Conservation (phyloP, 495 filamentous ascomycete genomes). For the Podospora conica region DNA sequence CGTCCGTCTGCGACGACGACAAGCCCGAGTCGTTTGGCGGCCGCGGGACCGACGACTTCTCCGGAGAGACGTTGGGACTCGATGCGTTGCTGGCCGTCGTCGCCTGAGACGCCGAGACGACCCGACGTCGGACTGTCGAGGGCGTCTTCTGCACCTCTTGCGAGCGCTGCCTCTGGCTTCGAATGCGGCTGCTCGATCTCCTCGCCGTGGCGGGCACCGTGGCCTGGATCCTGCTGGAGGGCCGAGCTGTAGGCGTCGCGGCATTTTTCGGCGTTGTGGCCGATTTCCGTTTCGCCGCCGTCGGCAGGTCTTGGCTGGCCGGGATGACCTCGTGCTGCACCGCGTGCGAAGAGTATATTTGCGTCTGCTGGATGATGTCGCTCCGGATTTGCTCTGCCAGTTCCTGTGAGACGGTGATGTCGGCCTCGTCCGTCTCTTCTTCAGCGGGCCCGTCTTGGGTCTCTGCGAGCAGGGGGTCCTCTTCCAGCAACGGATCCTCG, state of each 20-base stretch:
- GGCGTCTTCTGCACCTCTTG: not conserved
- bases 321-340: slow-evolving; percentile 28
- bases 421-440: slow-evolving; percentile 12
- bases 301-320: slow-evolving; percentile 23
- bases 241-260: not conserved
- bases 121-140: not conserved
- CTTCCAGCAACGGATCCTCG: not conserved
- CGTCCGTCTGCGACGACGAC: slow-evolving; percentile 9
- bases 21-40: slow-evolving; percentile 12
- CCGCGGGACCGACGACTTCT: slow-evolving; percentile 20
- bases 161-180: not conserved
- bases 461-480: not conserved
- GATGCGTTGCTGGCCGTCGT: slow-evolving; percentile 38
- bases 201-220: slow-evolving; percentile 1
- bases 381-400: slow-evolving; percentile 40
- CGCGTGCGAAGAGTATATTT: slow-evolving; percentile 13
- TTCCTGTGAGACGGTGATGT: slow-evolving; percentile 39
- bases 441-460: not conserved
- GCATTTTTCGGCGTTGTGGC: not conserved
- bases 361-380: slow-evolving; percentile 40
- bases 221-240: not conserved
- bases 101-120: slow-evolving; percentile 38
- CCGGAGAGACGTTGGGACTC: slow-evolving; percentile 14
- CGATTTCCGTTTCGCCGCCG: not conserved
- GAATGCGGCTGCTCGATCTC: slow-evolving; percentile 12